Conservation (phyloP, 164 flowering plant genomes). For the Dillenia turbinata region DNA sequence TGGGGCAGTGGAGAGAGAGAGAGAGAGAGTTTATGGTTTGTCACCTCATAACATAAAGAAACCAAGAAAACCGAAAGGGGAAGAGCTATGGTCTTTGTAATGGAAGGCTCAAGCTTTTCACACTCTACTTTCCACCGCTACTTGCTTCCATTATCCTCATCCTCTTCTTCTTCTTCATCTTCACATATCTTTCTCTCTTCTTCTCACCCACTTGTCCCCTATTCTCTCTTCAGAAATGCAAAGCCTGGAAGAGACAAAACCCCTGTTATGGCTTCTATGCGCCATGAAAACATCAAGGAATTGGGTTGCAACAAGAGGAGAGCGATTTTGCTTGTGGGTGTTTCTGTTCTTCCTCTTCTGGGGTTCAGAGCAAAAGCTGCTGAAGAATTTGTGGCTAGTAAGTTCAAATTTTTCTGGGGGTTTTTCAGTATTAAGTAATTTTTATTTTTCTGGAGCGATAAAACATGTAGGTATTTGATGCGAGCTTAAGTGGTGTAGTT, state of each 20-base stretch:
- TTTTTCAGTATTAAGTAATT: background rate
- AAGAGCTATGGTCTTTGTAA: constrained; percentile 21
- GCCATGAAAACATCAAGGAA: constrained; percentile 20
- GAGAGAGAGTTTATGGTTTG: too few relatives aligned
- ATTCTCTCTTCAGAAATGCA: constrained; percentile 20
- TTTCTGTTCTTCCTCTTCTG: constrained; percentile 56
- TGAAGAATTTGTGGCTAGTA: constrained; percentile 34
- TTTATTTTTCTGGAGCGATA: background rate
- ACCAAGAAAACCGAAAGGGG: background rate
- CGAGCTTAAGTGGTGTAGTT: too few relatives aligned
- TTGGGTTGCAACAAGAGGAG: constrained; percentile 33
- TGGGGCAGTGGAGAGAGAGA: too few relatives aligned
- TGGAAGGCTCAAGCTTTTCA: constrained; percentile 21
- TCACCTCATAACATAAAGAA: too few relatives aligned
- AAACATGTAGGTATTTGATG: too few relatives aligned
- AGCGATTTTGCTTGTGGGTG: constrained; percentile 52
- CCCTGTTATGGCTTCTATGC: constrained; percentile 26
- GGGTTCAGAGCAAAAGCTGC: constrained; percentile 43
- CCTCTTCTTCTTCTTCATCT: constrained; percentile 13
- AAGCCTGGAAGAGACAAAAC: constrained; percentile 4
- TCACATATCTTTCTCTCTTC: constrained; percentile 5
- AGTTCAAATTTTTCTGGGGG: constrained; percentile 7
- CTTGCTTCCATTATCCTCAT: constrained; percentile 27
- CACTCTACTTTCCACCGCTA: constrained; percentile 18
- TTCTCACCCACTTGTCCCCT: constrained; percentile 11